Percentiles rank a stretch among this genome's conserved stretches.
Evolutionary conservation across 2,329 filamentous ascomycete species (phyloP).

Genomic region (Claviceps sp.): DNA sequence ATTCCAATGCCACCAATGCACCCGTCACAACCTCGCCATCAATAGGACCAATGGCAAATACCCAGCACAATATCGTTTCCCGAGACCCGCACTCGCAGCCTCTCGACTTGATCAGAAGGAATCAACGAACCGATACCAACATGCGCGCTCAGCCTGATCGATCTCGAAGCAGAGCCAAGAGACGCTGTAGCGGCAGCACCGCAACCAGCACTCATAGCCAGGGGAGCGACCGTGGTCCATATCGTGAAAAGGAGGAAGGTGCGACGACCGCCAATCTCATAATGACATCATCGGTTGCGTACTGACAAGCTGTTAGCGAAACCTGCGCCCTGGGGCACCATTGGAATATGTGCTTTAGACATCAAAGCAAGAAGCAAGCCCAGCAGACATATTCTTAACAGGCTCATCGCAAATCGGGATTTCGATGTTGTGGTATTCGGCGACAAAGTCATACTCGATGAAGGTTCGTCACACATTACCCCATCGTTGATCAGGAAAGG

Average conservation of each 20-base stretch:
- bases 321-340: slow-evolving; percentile 50
- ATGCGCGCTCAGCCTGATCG: slow-evolving; percentile 35
- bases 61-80: slow-evolving; percentile 32
- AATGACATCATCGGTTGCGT: neutral
- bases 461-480: slow-evolving; percentile 37
- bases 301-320: slow-evolving; percentile 29
- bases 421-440: slow-evolving; percentile 98
- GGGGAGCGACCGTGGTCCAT: slow-evolving; percentile 51
- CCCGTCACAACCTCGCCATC: slow-evolving; percentile 40
- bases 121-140: slow-evolving; percentile 22
- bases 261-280: neutral
- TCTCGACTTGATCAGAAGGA: slow-evolving; percentile 33
- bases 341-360: slow-evolving; percentile 91
- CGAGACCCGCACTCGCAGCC: slow-evolving; percentile 27
- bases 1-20: slow-evolving; percentile 37
- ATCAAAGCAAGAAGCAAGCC: slow-evolving; percentile 94
- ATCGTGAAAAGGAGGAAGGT: slow-evolving; percentile 45
- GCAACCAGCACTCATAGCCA: slow-evolving; percentile 71
- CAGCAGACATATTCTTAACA: slow-evolving; percentile 88
- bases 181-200: slow-evolving; percentile 71
- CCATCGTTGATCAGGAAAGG: neutral
- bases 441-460: slow-evolving; percentile 95
- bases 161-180: slow-evolving; percentile 56
- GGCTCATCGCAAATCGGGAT: slow-evolving; percentile 77
- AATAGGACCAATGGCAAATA: slow-evolving; percentile 22